Conservation (phyloP, 176 grass and related monocot genomes). For the Hyparrhenia diplandra region DNA sequence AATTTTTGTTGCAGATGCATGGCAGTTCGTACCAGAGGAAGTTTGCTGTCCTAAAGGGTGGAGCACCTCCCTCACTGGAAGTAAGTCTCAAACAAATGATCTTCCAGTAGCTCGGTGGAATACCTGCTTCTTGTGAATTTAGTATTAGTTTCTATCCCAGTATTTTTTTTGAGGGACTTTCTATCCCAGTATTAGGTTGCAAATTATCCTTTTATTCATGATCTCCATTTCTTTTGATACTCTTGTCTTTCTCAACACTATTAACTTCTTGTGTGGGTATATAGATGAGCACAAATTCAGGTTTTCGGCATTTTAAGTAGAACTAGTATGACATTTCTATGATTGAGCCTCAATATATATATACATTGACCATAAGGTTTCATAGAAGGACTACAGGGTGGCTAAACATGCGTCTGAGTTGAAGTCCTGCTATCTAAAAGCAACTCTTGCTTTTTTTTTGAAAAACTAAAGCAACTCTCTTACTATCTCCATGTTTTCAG, state of each 20-base stretch:
- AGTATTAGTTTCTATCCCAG: not conserved
- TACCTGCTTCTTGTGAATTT: not conserved
- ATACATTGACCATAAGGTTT: not conserved
- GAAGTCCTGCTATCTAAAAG: not conserved
- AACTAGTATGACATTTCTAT: not conserved
- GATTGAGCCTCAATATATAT: not conserved
- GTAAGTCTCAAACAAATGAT: slow-evolving; percentile 41
- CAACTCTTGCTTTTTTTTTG: no score
- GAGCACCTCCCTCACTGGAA: slow-evolving; percentile 42
- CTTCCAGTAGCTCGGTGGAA: not conserved
- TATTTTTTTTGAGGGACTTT: no score
- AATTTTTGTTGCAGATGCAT: slow-evolving; percentile 71
- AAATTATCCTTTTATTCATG: not conserved
- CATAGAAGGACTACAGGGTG: not conserved
- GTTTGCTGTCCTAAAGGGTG: slow-evolving; percentile 75
- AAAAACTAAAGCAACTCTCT: no score
- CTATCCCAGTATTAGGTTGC: not conserved
- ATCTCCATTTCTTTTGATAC: not conserved
- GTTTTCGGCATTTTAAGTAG: slow-evolving; percentile 2
- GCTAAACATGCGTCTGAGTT: not conserved
- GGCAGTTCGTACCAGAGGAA: slow-evolving; percentile 97
- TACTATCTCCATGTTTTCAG: slow-evolving; percentile 34
- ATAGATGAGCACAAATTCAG: not conserved
- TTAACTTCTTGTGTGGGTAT: not conserved
- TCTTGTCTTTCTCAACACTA: not conserved